Conservation (phyloP, 1,284 basidiomycete species). For the Takashimella tepidaria region DNA sequence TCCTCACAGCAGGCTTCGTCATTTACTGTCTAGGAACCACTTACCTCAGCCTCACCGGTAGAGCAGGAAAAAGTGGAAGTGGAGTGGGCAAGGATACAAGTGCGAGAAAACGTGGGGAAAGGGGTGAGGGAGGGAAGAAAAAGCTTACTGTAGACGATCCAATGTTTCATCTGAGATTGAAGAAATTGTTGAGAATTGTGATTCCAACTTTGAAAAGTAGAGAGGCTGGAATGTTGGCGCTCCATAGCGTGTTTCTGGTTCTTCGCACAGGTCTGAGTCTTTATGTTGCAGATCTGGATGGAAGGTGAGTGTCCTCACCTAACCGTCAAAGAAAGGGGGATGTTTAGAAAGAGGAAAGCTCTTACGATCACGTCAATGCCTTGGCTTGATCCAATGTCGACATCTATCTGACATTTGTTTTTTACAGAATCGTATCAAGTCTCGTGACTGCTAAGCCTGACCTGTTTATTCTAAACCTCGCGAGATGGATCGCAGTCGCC, state of each 20-base stretch:
- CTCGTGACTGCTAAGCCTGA: slow-evolving; percentile 81
- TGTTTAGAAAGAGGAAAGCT: background rate
- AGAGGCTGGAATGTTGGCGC: slow-evolving; percentile 76
- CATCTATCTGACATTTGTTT: too few relatives aligned
- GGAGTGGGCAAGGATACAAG: background rate
- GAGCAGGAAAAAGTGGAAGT: slow-evolving; percentile 9
- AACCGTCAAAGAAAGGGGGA: background rate
- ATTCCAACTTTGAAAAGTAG: slow-evolving; percentile 80
- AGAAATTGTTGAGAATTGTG: slow-evolving; percentile 74
- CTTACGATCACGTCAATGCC: too few relatives aligned
- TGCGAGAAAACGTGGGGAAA: background rate
- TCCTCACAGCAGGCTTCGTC: slow-evolving; percentile 52
- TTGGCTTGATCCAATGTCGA: too few relatives aligned
- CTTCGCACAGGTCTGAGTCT: slow-evolving; percentile 85
- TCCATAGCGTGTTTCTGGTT: slow-evolving; percentile 83
- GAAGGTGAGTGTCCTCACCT: slow-evolving; percentile 61
- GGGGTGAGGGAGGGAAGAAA: slow-evolving; percentile 11
- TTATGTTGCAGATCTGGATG: slow-evolving; percentile 93
- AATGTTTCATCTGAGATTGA: slow-evolving; percentile 77
- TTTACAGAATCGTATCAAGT: slow-evolving; percentile 78
- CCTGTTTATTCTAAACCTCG: slow-evolving; percentile 77
- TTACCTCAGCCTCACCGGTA: slow-evolving; percentile 28
- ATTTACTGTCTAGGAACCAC: slow-evolving; percentile 39
- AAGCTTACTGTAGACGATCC: slow-evolving; percentile 63
- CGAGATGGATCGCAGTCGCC: slow-evolving; percentile 87